Base-by-base conservation (phyloP, 2,329 filamentous ascomycete genomes). In the Exophiala sideris region DNA sequence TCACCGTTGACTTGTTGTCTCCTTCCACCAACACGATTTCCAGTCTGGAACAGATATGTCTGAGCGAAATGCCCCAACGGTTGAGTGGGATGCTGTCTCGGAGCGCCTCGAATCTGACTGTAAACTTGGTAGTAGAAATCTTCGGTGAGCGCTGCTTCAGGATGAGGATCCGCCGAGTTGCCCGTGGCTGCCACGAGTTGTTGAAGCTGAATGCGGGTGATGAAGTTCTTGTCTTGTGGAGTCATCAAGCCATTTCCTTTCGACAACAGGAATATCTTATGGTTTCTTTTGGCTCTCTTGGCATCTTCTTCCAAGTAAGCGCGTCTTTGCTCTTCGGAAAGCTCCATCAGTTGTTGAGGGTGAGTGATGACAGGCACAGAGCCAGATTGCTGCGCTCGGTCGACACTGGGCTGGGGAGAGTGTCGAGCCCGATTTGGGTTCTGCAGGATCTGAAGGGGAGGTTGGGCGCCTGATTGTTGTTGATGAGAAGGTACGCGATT, bases 121-220 rank as follows among this genome's bases (percentile, higher is more conserved):
- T 95, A 92, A 18, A 99, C 94, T 68, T 99, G 94, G 66, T 97
- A 99, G 72, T 99, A 99, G 69, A 99, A 99, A 69, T 99, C 94
- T 65, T 99, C 94, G 1, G 85, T 82, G 35, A 97, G 79, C 5
- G 88, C 85, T 34, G 89, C 84, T 67, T 97, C 91, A 0, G 85
- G 83, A 42, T 87, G 87, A 42, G 86, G 81, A 58, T 95, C 91
- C 49, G 86, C 86, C 3, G 91, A 82, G 65, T 91, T 94, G 8
- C 92, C 92, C 20, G 91, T 95, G 7, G 94, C 91, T 9, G 92
- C 86, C 50, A 99, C 89, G 34, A 99, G 81, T 69, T 99, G 94
- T 73, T 99, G 94, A 48, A 99, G 80, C 70, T 99, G 94, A 61
- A 99, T 99, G 14, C 94, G 86, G 4, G 94, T 97, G 62, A 99